Conservation (phyloP, 2,329 filamentous ascomycete species). For the Dothideomycetes sp. region DNA sequence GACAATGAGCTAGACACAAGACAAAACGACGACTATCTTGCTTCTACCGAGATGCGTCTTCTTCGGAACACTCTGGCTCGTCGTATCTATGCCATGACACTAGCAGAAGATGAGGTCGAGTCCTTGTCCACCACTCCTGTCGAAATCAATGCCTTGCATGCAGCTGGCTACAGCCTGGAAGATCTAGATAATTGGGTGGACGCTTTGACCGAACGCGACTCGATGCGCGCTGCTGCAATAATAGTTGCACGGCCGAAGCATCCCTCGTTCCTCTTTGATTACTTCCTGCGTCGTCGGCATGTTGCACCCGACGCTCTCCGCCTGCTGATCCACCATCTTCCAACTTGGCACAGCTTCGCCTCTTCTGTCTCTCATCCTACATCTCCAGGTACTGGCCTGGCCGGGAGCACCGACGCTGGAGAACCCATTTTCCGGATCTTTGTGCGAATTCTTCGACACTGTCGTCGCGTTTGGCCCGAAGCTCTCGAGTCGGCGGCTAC, state of each 20-base stretch:
- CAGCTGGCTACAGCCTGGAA: slow-evolving; percentile 15
- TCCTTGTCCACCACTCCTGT: too few relatives aligned
- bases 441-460: slow-evolving; percentile 43
- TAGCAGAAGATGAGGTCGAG: too few relatives aligned
- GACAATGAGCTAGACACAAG: too few relatives aligned
- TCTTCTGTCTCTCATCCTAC: too few relatives aligned
- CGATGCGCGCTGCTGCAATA: slow-evolving; percentile 17
- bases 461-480: slow-evolving; percentile 40
- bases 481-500: slow-evolving; percentile 25
- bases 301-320: slow-evolving; percentile 35
- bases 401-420: slow-evolving; percentile 13
- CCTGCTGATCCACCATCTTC: slow-evolving; percentile 29
- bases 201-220: slow-evolving; percentile 18
- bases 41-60: too few relatives aligned
- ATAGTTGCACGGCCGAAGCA: slow-evolving; percentile 9
- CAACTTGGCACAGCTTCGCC: not conserved
- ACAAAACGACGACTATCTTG: too few relatives aligned
- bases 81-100: too few relatives aligned
- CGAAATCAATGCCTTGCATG: slow-evolving; percentile 14
- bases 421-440: slow-evolving; percentile 38
- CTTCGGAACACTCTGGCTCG: too few relatives aligned
- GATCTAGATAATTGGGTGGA: slow-evolving; percentile 22
- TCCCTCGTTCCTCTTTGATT: slow-evolving; percentile 34
- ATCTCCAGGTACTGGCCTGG: too few relatives aligned
- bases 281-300: slow-evolving; percentile 37